A percentile compares a stretch with the other conserved stretches of the same genome.
Conservation (phyloP, 2,329 filamentous ascomycete genomes). For the Colletotrichum theobromicola region DNA sequence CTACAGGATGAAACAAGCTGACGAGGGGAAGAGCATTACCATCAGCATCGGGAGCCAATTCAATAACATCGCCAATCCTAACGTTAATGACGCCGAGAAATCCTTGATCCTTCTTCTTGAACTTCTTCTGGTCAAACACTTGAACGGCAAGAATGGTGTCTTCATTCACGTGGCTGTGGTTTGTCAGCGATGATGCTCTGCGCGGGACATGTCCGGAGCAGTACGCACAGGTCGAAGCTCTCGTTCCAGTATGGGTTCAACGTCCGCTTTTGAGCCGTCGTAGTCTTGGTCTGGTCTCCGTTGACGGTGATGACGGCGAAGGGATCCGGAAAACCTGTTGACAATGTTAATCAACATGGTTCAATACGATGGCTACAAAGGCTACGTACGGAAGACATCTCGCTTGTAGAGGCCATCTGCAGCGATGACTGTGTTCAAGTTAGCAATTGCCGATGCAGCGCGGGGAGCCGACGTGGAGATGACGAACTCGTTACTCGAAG, state of each 20-base stretch:
- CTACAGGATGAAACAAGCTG: background rate
- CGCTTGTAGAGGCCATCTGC: slow-evolving; percentile 98
- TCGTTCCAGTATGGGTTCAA: slow-evolving; percentile 99
- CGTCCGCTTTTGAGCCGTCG: slow-evolving; percentile 94
- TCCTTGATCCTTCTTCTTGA: slow-evolving; percentile 99
- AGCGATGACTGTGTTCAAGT: slow-evolving; percentile 80
- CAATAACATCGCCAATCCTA: slow-evolving; percentile 91
- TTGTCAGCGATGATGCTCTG: background rate
- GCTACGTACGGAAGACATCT: slow-evolving; percentile 92
- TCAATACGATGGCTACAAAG: background rate
- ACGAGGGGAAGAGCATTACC: slow-evolving; percentile 61
- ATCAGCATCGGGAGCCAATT: slow-evolving; percentile 87
- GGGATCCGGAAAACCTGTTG: slow-evolving; percentile 89
- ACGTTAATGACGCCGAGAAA: slow-evolving; percentile 98
- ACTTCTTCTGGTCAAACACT: slow-evolving; percentile 99
- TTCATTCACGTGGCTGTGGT: slow-evolving; percentile 80
- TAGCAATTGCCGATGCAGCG: slow-evolving; percentile 32
- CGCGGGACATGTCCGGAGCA: slow-evolving; percentile 24
- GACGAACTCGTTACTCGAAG: slow-evolving; percentile 88
- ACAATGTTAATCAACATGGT: slow-evolving; percentile 28
- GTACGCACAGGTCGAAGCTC: slow-evolving; percentile 91
- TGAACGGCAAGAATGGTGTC: slow-evolving; percentile 97
- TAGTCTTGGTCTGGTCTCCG: slow-evolving; percentile 98
- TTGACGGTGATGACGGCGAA: slow-evolving; percentile 97
- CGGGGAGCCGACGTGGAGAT: slow-evolving; percentile 24